Evolutionary conservation across 768 basidiomycete species (phyloP).

Genomic region (Rhizopogon vulgaris): DNA sequence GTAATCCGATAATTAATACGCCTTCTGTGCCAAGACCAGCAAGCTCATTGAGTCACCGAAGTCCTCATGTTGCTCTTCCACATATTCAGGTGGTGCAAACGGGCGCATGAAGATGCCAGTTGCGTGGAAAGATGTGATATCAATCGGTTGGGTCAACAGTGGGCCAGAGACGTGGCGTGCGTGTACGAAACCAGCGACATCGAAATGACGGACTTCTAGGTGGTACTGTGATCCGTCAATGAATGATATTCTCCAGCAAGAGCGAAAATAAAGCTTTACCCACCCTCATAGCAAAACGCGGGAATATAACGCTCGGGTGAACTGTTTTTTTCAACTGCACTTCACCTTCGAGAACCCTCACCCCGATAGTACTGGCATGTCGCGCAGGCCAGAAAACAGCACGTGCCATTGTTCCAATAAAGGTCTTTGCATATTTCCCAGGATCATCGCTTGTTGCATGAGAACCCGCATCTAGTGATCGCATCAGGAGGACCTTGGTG

Average conservation of each 20-base stretch:
- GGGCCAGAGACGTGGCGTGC: constrained; percentile 15
- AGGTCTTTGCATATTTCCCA: constrained; percentile 37
- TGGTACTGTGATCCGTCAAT: constrained; percentile 31
- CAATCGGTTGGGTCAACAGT: constrained; percentile 35
- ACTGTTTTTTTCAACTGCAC: constrained; percentile 38
- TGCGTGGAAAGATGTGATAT: constrained; percentile 32
- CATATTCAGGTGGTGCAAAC: constrained; percentile 49
- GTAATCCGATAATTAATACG: neutral
- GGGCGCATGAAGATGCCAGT: constrained; percentile 36
- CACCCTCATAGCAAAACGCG: constrained; percentile 43
- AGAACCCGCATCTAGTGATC: constrained; percentile 43
- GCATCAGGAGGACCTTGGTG: constrained; percentile 36
- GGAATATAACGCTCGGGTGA: constrained; percentile 39
- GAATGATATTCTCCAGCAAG: neutral
- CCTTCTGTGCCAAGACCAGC: constrained; percentile 28
- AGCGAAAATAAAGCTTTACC: constrained; percentile 11
- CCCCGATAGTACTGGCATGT: constrained; percentile 22
- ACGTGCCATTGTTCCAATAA: constrained; percentile 33
- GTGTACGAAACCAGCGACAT: constrained; percentile 36
- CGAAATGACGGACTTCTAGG: constrained; percentile 36
- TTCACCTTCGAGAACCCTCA: constrained; percentile 43
- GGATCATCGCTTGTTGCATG: constrained; percentile 37
- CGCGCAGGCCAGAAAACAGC: constrained; percentile 42
- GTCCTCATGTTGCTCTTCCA: constrained; percentile 34
- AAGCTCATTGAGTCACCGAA: constrained; percentile 47